Evolutionary conservation across 2,329 filamentous ascomycete genomes (phyloP), one percentile per base, ranked within the genome.

Genomic region (Cryphonectria nitschkei): DNA sequence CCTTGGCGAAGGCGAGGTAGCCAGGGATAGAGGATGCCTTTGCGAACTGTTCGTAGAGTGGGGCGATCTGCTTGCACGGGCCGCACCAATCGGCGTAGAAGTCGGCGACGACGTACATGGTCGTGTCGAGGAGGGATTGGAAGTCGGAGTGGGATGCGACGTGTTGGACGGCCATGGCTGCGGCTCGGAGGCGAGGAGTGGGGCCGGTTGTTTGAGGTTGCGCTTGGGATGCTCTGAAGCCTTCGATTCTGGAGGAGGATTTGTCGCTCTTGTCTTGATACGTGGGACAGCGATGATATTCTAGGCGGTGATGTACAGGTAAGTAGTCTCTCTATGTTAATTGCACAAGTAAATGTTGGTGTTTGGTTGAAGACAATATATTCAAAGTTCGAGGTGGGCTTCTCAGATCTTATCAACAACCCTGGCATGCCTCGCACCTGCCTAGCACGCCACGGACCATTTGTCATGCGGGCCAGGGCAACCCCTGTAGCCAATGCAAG

Each of bases 51-150:
- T 75, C 76, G 82, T 85, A 89, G 71, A 86, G 75, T 73, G 88
- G 88, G 32, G 86, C 85, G 76, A 90, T 89, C 75, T 81, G 81
- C 79, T 87, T 88, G 86, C 88, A 90, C 39, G 88, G 88, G 54
- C 83, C 84, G 80, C 88, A 90, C 88, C 88, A 90, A 76, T 84
- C 81, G 71, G 88, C 87, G 80, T 82, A 85, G 80, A 89, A 88
- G 77, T 90, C 87, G 74, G 87, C 79, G 72, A 84, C 82, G 73
- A 89, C 86, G 79, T 84, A 86, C 63, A 82, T 84, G 64, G 81
- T 86, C 13, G 78, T 78, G 22, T 79, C 74, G 75, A 88, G 76
- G 73, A 89, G 85, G 52, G 79, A 75, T 72, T 86, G 78, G 75
- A 89, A 87, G 74, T 88, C 81, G 66, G 80, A 76, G 74, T 80